phyloP scores from a whole-genome alignment of 106 monocot species.

The Dioscorea alata region DNA sequence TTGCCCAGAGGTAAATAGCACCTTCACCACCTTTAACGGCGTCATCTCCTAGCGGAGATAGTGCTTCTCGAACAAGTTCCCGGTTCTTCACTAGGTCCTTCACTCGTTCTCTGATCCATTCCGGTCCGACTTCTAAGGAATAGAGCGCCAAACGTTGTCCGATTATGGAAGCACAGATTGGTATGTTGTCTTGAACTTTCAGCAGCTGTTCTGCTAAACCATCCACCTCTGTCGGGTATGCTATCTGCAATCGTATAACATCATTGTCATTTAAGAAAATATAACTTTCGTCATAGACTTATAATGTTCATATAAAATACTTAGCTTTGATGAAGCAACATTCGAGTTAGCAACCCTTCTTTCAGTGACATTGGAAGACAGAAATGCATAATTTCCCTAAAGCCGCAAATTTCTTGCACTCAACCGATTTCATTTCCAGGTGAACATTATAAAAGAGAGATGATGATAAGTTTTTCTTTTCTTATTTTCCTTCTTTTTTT shows the following conservation, averaged over 20 bases:
- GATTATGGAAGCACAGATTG: slow-evolving; percentile 93
- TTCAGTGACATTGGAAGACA: no score
- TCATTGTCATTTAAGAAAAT: no score
- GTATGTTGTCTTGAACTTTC: slow-evolving; percentile 97
- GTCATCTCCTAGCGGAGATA: slow-evolving; percentile 72
- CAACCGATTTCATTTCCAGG: no score
- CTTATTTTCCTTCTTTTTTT: no score
- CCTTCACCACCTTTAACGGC: slow-evolving; percentile 87
- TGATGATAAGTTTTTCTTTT: no score
- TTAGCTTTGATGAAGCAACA: no score
- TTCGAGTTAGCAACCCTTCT: no score
- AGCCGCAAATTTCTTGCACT: no score
- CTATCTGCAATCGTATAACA: slow-evolving; percentile 50
- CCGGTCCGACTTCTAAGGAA: slow-evolving; percentile 58
- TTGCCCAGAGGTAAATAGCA: slow-evolving; percentile 97
- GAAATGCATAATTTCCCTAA: no score
- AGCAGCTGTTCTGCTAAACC: slow-evolving; percentile 69
- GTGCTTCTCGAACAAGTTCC: slow-evolving; percentile 56
- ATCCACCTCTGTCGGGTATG: slow-evolving; percentile 67
- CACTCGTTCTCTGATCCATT: slow-evolving; percentile 69
- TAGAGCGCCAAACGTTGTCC: slow-evolving; percentile 79
- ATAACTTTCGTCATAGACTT: no score
- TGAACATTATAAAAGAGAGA: no score
- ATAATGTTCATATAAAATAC: no score
- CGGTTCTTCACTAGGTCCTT: slow-evolving; percentile 73